These are phyloP conservation scores for Juncus inflexus DNA, from an alignment of 176 grass and related monocot species.

Conservation along the genomic window DNA sequence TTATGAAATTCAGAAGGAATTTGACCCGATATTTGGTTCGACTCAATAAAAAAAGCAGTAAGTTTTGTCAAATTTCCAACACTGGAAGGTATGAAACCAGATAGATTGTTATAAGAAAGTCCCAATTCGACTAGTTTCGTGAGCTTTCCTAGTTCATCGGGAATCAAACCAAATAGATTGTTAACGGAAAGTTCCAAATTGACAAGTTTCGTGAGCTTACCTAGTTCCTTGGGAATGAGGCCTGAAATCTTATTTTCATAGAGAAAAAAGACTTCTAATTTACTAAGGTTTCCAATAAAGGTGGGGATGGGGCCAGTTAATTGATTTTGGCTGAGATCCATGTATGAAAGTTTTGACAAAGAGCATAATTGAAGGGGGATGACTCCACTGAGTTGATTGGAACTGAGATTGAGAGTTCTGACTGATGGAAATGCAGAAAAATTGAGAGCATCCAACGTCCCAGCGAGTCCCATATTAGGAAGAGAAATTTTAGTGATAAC, in stretches of 20 bases:
- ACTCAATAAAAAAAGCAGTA: slow-evolving; percentile 1
- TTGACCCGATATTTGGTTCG: neutral
- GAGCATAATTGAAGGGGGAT: slow-evolving; percentile 19
- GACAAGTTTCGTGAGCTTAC: slow-evolving; percentile 15
- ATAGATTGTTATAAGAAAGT: slow-evolving; percentile 19
- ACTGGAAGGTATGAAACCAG: slow-evolving; percentile 30
- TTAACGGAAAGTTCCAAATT: slow-evolving; percentile 20
- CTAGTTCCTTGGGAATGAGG: slow-evolving; percentile 4
- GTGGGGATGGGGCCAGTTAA: neutral
- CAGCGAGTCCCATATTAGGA: neutral
- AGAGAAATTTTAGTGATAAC: neutral
- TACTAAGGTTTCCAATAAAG: neutral
- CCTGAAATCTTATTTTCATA: neutral
- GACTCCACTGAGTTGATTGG: slow-evolving; percentile 19
- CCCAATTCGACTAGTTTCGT: slow-evolving; percentile 1
- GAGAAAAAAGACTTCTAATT: neutral
- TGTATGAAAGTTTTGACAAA: slow-evolving; percentile 27
- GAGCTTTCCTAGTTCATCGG: slow-evolving; percentile 18
- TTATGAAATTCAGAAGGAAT: neutral
- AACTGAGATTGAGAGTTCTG: neutral
- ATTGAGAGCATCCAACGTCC: neutral
- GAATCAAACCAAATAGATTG: slow-evolving; percentile 16
- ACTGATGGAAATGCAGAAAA: slow-evolving; percentile 4
- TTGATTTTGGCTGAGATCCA: slow-evolving; percentile 20
- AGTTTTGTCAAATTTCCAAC: slow-evolving; percentile 14